Base-by-base conservation (phyloP, 2,329 filamentous ascomycete species). In the Paracoccidioides lutzii region DNA sequence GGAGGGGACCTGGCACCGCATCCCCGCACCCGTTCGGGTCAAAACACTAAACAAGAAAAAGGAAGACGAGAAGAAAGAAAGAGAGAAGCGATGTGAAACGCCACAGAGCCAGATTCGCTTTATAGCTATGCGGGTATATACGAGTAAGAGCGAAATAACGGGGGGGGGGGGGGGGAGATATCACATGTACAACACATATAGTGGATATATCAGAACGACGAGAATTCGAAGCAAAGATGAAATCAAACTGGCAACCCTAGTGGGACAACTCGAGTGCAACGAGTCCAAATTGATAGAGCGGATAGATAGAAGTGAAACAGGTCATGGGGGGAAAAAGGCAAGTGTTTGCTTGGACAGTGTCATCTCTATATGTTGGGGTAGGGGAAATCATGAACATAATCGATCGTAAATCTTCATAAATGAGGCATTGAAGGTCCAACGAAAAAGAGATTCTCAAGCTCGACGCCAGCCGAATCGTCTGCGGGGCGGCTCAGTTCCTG, bases 381-480 rank as follows among this genome's bases (percentile, higher is more conserved):
- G 12, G 15, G 38, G 37, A 37, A 22, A 52, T 52, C 42, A 32
- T 52, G 5, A 42, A 52, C 37, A 52, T 52, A 38, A 42, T 42
- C 7, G 8, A 22, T 49, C 46, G 32, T 49, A 49, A 49, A 22
- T 4, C 3, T 49, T 49, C 46, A 35, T 28, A 32, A 37, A 49
- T n/a, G 45, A 28, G 22, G 14, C 28, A 35, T 33, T 53, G 40
- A 8, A n/a, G 10, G 52, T 45, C 28, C 3, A 30, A 5, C 5
- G 28, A 28, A 43, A 43, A 22, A 22, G 22, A 22, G 28, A 8
- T 22, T 44, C n/a, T 64, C 64, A 71, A 43, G 65, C 63, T 54
- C 72, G 68, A 59, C 72, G 62, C 71, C 71, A 74, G 58, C 68
- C 70, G 59, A 75, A 75, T 62, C 71, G 74, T 61, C 67, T 75